These are phyloP conservation scores for Parasitella parasitica DNA, from an alignment of 371 early-diverging fungal species.

Conservation along the genomic window DNA sequence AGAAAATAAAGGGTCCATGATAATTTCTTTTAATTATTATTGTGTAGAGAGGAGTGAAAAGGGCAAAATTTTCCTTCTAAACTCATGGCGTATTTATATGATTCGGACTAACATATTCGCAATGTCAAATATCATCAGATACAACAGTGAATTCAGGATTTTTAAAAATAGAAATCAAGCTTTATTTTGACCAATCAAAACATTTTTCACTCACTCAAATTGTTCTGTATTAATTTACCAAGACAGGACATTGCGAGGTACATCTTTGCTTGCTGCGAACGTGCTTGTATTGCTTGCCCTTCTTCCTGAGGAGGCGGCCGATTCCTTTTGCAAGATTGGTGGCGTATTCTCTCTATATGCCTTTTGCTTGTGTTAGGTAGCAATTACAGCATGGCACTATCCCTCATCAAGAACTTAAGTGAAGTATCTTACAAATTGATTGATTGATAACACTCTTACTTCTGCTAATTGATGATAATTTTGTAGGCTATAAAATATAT, in stretches of 20 bases:
- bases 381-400: not conserved
- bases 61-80: not conserved
- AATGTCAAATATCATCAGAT: conserved; percentile 14
- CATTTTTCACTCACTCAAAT: too few species aligned
- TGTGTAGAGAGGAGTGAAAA: not conserved
- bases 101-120: not conserved
- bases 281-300: not conserved
- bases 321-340: not conserved
- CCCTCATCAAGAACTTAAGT: not conserved
- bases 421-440: not conserved
- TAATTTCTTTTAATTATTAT: too few species aligned
- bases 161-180: not conserved
- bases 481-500: not conserved
- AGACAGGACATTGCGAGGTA: not conserved
- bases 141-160: too few species aligned
- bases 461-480: not conserved
- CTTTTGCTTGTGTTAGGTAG: not conserved
- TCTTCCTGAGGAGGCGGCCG: not conserved
- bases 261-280: not conserved
- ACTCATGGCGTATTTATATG: not conserved
- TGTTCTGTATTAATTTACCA: too few species aligned
- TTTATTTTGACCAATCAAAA: conserved; percentile 2
- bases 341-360: not conserved
- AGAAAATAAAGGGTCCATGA: conserved; percentile 13
- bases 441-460: conserved; percentile 1